Evolutionary conservation across 306 rosid species (phyloP).

Genomic region (Prunus kanzakura): DNA sequence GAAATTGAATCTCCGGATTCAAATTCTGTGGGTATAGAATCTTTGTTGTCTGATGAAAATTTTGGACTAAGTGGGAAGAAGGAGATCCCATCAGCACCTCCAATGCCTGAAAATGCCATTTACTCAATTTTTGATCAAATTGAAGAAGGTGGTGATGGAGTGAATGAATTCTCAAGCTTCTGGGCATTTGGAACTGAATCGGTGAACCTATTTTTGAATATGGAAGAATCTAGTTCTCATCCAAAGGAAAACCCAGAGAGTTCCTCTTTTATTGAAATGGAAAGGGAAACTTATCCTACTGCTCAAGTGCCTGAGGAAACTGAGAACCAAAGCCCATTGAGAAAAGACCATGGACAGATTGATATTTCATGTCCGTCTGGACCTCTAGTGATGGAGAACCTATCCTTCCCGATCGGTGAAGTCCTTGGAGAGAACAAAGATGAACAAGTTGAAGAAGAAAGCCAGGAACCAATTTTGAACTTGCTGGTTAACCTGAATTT

Average conservation of each 20-base stretch:
- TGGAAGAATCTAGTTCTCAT: conserved; percentile 15
- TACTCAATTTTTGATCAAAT: conserved; percentile 22
- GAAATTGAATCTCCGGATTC: conserved; percentile 38
- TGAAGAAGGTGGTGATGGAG: conserved; percentile 21
- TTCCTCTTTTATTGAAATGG: background rate
- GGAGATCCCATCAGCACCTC: conserved; percentile 38
- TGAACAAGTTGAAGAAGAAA: conserved; percentile 14
- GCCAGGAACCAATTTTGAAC: background rate
- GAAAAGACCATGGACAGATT: conserved; percentile 16
- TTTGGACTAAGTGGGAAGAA: conserved; percentile 24
- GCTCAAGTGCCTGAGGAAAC: conserved; percentile 17
- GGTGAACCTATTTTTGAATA: conserved; percentile 19
- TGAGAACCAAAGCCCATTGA: conserved; percentile 15
- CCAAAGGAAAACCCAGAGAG: conserved; percentile 1
- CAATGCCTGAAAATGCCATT: conserved; percentile 23
- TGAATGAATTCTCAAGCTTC: conserved; percentile 4
- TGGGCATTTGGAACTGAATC: conserved; percentile 26
- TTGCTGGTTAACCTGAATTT: background rate
- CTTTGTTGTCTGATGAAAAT: conserved; percentile 31
- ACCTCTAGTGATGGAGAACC: background rate
- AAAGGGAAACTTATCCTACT: background rate
- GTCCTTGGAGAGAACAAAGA: background rate
- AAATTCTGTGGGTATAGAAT: conserved; percentile 20
- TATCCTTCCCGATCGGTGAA: background rate
- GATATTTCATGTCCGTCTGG: conserved; percentile 13